Evolutionary conservation across 2,329 filamentous ascomycete genomes (phyloP), one percentile per base, ranked within the genome.

Genomic region (Aspergillus alliaceus): DNA sequence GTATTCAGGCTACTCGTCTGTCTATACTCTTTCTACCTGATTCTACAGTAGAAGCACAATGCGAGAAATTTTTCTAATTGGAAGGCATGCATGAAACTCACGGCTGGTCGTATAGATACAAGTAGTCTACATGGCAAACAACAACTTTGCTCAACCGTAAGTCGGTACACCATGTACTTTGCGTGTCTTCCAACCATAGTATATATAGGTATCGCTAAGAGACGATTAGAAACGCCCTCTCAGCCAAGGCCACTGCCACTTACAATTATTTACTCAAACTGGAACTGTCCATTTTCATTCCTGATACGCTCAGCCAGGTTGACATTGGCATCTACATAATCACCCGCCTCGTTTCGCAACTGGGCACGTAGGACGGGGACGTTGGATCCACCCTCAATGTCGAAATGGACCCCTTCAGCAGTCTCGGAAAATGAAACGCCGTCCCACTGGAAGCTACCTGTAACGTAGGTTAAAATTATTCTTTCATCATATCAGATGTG

Each of bases 391-490:
- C 64, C 62, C 46, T 66, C 64, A 24, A 65, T 51, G 1, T 40
- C 12, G 34, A 66, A 64, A 20, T 18, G 2, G 18, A 62, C 54
- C 6, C 51, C 18, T 18, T 54, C 40, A 31, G 64, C 63, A 11
- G 47, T 51, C 5, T 55, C 24, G 29, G 54, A 53, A 53, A 66
- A 66, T 44, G 39, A 37, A 1, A 8, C 8, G 2, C 58, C 63
- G 1, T 54, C 64, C 64, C 64, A 66, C 27, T 56, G 15, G 35
- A 66, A 64, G 20, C 2, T 35, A 6, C 64, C 64, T 66, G 20
- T 32, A 9, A 15, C 2, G 29, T 7, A 24, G 12, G 6, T 47
- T 44, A 53, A 27, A 31, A 18, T 22, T 14, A 22, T 27, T 20
- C 27, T 7, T 29, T n/a, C 6, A 25, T 20, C 1, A 6, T 31